phyloP scores from a whole-genome alignment of 179 eudicot genomes.

The Camellia oleifera region DNA sequence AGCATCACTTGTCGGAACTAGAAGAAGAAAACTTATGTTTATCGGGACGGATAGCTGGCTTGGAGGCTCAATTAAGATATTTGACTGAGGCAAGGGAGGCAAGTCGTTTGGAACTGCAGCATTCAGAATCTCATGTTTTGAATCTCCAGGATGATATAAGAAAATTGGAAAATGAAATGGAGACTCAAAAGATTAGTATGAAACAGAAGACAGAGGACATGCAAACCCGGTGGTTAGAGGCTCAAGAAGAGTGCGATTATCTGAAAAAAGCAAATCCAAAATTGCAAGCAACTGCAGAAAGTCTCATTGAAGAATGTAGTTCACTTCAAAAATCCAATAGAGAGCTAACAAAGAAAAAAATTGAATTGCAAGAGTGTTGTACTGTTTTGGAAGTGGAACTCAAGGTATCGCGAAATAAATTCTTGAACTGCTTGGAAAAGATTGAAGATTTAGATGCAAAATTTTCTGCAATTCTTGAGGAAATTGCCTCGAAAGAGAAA shows the following conservation, averaged over 20 bases:
- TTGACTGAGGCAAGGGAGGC: slow-evolving; percentile 59
- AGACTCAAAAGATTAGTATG: slow-evolving; percentile 36
- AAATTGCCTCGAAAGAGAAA: slow-evolving; percentile 49
- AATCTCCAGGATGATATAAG: slow-evolving; percentile 39
- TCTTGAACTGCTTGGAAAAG: slow-evolving; percentile 36
- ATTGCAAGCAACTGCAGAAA: slow-evolving; percentile 53
- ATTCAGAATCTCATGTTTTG: slow-evolving; percentile 38
- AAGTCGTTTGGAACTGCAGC: slow-evolving; percentile 43
- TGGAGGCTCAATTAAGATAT: slow-evolving; percentile 65
- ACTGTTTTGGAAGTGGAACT: slow-evolving; percentile 46
- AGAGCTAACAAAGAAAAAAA: slow-evolving; percentile 55
- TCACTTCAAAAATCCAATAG: slow-evolving; percentile 51
- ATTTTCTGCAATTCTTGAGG: slow-evolving; percentile 38
- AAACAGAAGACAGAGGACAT: slow-evolving; percentile 42
- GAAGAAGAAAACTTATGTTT: slow-evolving; percentile 64
- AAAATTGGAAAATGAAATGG: slow-evolving; percentile 41
- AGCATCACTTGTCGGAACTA: slow-evolving; percentile 40
- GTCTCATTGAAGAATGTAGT: slow-evolving; percentile 54
- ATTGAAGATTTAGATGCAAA: slow-evolving; percentile 49
- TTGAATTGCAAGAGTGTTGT: slow-evolving; percentile 36
- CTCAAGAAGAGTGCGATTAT: slow-evolving; percentile 63
- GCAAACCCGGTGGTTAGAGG: slow-evolving; percentile 51
- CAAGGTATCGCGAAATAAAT: slow-evolving; percentile 31
- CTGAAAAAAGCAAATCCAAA: slow-evolving; percentile 52
- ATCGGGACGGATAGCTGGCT: slow-evolving; percentile 54